These are phyloP conservation scores for Lentinula raphanica DNA, from an alignment of 768 basidiomycete species.

Conservation along the genomic window DNA sequence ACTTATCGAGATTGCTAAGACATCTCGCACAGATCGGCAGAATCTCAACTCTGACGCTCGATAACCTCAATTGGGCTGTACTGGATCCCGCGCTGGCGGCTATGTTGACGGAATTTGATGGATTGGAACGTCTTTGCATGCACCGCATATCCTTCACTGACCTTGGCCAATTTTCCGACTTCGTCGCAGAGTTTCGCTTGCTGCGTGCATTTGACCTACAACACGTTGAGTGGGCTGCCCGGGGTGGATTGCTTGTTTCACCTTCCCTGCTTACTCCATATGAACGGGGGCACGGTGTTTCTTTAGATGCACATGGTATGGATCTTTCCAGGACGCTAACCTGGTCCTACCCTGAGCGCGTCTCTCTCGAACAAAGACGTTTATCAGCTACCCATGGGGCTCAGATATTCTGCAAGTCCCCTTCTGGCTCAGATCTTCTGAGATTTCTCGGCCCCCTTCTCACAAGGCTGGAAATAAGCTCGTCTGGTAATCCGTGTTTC, in stretches of 20 bases:
- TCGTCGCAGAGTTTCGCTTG: conserved; percentile 1
- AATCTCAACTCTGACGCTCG: background rate
- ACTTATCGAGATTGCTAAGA: conserved; percentile 6
- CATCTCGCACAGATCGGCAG: conserved; percentile 4
- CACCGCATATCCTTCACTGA: background rate
- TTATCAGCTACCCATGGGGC: background rate
- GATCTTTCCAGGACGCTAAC: background rate
- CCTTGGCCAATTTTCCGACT: background rate
- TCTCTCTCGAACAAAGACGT: background rate
- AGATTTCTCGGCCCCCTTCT: conserved; percentile 9
- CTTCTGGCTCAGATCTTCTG: conserved; percentile 7
- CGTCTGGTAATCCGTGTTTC: conserved; percentile 6
- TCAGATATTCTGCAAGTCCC: background rate
- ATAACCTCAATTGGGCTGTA: conserved; percentile 3
- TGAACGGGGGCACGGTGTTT: background rate
- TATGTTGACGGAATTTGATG: background rate
- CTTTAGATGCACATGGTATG: background rate
- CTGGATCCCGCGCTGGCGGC: conserved; percentile 2
- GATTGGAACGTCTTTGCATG: background rate
- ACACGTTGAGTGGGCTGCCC: background rate
- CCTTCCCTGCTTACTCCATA: background rate
- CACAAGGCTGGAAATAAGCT: conserved; percentile 4
- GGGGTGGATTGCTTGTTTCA: background rate
- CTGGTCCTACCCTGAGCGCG: background rate
- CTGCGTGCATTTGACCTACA: background rate